Evolutionary conservation across 2,329 filamentous ascomycete genomes (phyloP), one percentile per base, ranked within the genome.

Genomic region (Aspergillus floridensis): DNA sequence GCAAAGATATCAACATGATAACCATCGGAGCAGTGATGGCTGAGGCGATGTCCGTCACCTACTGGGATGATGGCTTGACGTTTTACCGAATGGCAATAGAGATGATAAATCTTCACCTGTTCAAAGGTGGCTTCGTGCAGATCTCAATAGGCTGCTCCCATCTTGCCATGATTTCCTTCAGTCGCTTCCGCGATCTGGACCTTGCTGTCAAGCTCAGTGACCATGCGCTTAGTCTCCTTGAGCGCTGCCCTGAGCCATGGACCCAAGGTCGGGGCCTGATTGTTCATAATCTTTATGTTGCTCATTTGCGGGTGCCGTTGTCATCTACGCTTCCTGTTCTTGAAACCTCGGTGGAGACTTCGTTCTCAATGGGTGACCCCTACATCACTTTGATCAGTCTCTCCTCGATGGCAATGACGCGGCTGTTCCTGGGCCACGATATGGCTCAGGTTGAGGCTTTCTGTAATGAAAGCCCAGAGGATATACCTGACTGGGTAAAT

Each of bases 1-100:
- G 76, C 63, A 71, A 77, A 49, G 78, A 81, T 61, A 72, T 72
- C 14, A 73, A 69, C 14, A 63, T 79, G 53, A 69, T 79, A 22
- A 79, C 78, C 0, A 76, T 81, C 29, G 80, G 85, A 7, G 79
- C 84, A 7, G 79, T 88, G 2, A 78, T 87, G 64, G 76, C 84
- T 0, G 83, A 87, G 69, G 77, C 86, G 29, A 78, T 87, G 51
- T 80, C 80, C 32, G 81, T 84, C 19, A 82, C 82, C 0, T 86
- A 85, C 65, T 88, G 86, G 86, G 82, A 80, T 38, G 81, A 87
- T 66, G 77, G 81, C 5, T 72, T 85, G 47, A 75, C 85, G 2
- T 88, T 86, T 72, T 86, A 86, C 66, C 82, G 84, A 53, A 79
- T 81, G 63, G 82, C 83, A 0, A 76, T 88, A n/a, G 80, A 83